A percentile compares a stretch with the other conserved stretches of the same genome.
phyloP scores from a whole-genome alignment of 495 filamentous ascomycete genomes.

The Extremus antarcticus region DNA sequence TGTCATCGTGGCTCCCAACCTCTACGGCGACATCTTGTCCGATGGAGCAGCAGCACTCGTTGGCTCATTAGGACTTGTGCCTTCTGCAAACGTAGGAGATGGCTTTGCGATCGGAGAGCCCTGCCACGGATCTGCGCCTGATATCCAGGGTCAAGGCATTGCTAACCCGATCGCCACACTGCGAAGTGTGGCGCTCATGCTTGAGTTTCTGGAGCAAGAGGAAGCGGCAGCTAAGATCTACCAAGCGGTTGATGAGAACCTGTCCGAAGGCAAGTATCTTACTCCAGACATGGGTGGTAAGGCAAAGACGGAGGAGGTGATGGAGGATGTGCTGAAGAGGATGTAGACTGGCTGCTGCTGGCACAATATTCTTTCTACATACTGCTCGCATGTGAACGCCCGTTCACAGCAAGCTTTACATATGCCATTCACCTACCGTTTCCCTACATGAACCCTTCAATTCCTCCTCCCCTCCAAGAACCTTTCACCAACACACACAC shows the following conservation, averaged over 20 bases:
- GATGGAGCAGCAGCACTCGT: constrained; percentile 94
- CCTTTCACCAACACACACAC: too few relatives aligned
- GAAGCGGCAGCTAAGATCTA: constrained; percentile 82
- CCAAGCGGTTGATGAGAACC: constrained; percentile 78
- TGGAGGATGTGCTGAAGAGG: constrained; percentile 78
- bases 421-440: too few relatives aligned
- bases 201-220: constrained; percentile 86
- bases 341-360: constrained; percentile 47
- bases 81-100: constrained; percentile 93
- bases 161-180: constrained; percentile 95
- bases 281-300: constrained; percentile 87
- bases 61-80: constrained; percentile 85
- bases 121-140: constrained; percentile 90
- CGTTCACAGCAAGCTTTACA: too few relatives aligned
- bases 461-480: too few relatives aligned
- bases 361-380: too few relatives aligned
- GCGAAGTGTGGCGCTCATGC: constrained; percentile 82
- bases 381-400: too few relatives aligned
- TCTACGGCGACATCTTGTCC: constrained; percentile 94
- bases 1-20: constrained; percentile 94
- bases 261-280: constrained; percentile 70
- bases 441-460: too few relatives aligned
- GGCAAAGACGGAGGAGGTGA: constrained; percentile 77
- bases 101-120: constrained; percentile 94
- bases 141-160: constrained; percentile 86